Evolutionary conservation across 2,329 filamentous ascomycete genomes (phyloP).

Genomic region (Westerdykella aurantiaca): DNA sequence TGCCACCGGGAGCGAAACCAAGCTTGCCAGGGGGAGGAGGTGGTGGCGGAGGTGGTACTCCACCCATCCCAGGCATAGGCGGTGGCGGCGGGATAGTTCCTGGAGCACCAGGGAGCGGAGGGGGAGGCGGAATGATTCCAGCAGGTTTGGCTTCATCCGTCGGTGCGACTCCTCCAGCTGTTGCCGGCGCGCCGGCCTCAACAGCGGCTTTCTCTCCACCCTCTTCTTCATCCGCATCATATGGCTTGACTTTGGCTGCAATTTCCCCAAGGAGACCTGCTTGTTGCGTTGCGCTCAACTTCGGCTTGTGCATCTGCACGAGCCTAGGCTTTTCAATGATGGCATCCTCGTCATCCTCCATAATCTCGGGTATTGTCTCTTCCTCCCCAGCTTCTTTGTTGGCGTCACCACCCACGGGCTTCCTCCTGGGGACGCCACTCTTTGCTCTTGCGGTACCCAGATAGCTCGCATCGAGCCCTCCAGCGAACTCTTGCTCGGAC

Average conservation of each 20-base stretch:
- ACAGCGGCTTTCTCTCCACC: slow-evolving; percentile 49
- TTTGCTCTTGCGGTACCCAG: slow-evolving; percentile 47
- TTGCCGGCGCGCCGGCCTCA: slow-evolving; percentile 64
- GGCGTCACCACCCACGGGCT: slow-evolving; percentile 35
- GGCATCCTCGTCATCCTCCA: slow-evolving; percentile 50
- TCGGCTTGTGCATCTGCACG: slow-evolving; percentile 71
- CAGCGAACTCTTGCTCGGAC: slow-evolving; percentile 31
- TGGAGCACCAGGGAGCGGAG: slow-evolving; percentile 41
- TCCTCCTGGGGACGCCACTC: slow-evolving; percentile 36
- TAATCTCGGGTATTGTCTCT: slow-evolving; percentile 26
- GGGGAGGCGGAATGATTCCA: slow-evolving; percentile 41
- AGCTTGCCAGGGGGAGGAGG: slow-evolving; percentile 46
- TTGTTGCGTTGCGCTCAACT: slow-evolving; percentile 57
- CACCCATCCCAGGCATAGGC: slow-evolving; percentile 42
- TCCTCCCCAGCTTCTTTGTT: slow-evolving; percentile 29
- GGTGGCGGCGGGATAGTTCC: slow-evolving; percentile 40
- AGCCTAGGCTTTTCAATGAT: slow-evolving; percentile 74
- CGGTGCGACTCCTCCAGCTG: slow-evolving; percentile 57
- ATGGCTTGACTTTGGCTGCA: slow-evolving; percentile 65
- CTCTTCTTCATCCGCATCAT: slow-evolving; percentile 68
- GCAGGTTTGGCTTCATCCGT: slow-evolving; percentile 41
- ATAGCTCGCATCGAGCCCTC: slow-evolving; percentile 63
- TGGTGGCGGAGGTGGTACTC: slow-evolving; percentile 43
- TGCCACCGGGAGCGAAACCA: slow-evolving; percentile 32
- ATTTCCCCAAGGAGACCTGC: slow-evolving; percentile 66